A percentile compares a stretch with the other conserved stretches of the same genome.
phyloP scores from a whole-genome alignment of 1,284 basidiomycete species.

The Papiliotrema terrestris region DNA sequence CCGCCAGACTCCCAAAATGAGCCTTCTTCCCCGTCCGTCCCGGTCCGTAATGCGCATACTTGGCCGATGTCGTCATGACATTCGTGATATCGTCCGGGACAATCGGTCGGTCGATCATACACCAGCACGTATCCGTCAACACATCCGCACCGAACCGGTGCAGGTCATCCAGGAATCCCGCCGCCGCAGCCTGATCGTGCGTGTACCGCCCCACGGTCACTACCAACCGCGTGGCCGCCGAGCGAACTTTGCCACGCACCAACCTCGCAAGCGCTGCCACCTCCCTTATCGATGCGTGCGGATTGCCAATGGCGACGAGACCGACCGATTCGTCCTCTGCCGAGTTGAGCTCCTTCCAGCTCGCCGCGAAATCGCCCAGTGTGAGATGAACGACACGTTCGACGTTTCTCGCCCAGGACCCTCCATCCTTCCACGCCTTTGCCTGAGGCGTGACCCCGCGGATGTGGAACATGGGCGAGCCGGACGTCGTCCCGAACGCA shows the following conservation, averaged over 20 bases:
- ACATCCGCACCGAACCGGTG: not conserved
- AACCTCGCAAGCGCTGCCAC: not conserved
- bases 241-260: not conserved
- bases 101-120: not conserved
- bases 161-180: not conserved
- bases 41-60: conserved; percentile 1
- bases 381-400: not conserved
- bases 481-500: not conserved
- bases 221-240: not conserved
- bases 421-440: not conserved
- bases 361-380: not conserved
- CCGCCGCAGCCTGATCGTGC: not conserved
- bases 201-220: not conserved
- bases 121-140: conserved; percentile 2
- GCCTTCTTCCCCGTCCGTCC: not conserved
- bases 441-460: not conserved
- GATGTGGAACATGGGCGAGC: conserved; percentile 1
- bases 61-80: conserved; percentile 1
- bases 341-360: conserved; percentile 1
- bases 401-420: not conserved
- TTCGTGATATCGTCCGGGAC: not conserved
- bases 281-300: not conserved
- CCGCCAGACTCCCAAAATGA: not conserved
- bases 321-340: not conserved
- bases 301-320: not conserved